These are phyloP conservation scores for Primulina eburnea DNA, from an alignment of 257 asterid genomes.

Conservation along the genomic window DNA sequence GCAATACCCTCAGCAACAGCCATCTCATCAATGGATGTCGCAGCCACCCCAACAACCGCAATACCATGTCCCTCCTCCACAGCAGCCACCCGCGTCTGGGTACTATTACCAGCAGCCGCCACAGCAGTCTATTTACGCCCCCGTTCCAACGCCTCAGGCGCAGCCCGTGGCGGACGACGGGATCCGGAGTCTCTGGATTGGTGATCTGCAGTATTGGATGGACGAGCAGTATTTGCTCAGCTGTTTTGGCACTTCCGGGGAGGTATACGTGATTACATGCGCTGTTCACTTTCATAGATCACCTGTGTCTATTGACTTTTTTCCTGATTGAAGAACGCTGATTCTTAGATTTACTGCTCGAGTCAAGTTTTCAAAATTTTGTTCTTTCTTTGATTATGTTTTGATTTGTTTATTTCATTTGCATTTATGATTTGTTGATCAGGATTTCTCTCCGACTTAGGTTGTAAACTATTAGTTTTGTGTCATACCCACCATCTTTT, in stretches of 20 bases:
- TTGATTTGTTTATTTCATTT: no score
- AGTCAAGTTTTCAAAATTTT: not conserved
- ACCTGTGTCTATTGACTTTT: not conserved
- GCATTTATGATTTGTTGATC: not conserved
- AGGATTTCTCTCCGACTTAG: not conserved
- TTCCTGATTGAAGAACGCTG: not conserved
- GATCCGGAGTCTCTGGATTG: slow-evolving; percentile 86
- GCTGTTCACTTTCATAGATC: not conserved
- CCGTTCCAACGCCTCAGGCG: slow-evolving; percentile 33
- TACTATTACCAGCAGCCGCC: slow-evolving; percentile 63
- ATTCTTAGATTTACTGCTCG: not conserved
- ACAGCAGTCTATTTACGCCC: slow-evolving; percentile 37
- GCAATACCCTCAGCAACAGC: slow-evolving; percentile 50
- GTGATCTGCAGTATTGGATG: slow-evolving; percentile 97
- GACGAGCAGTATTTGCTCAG: slow-evolving; percentile 61
- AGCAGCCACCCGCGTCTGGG: slow-evolving; percentile 48
- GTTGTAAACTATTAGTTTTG: not conserved
- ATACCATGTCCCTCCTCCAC: slow-evolving; percentile 62
- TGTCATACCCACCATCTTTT: not conserved
- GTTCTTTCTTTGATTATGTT: not conserved
- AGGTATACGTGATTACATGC: slow-evolving; percentile 40
- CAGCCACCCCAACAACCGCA: slow-evolving; percentile 48
- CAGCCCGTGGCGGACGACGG: slow-evolving; percentile 56
- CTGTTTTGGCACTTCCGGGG: slow-evolving; percentile 65
- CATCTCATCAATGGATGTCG: slow-evolving; percentile 59